phyloP scores from a whole-genome alignment of 768 basidiomycete genomes.

The Psilocybe azurescens region DNA sequence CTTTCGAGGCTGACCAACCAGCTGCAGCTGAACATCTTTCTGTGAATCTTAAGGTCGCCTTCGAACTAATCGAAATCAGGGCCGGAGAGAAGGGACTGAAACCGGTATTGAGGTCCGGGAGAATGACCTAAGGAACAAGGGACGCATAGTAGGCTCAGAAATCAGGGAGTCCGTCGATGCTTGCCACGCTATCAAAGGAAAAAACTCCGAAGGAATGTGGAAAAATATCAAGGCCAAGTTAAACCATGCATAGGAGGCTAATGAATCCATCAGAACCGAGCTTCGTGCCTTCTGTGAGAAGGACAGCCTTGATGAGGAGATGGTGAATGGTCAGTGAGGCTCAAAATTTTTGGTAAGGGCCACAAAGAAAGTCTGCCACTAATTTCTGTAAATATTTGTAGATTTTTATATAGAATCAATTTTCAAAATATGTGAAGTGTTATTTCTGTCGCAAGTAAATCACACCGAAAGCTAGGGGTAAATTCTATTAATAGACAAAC shows the following conservation, averaged over 20 bases:
- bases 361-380: no score
- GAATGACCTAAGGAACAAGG: slow-evolving; percentile 10
- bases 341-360: no score
- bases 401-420: no score
- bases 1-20: slow-evolving; percentile 18
- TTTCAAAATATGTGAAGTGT: no score
- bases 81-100: slow-evolving; percentile 14
- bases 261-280: slow-evolving; percentile 5
- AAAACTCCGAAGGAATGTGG: slow-evolving; percentile 2
- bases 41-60: slow-evolving; percentile 7
- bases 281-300: slow-evolving; percentile 9
- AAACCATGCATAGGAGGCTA: slow-evolving; percentile 10
- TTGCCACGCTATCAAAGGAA: slow-evolving; percentile 1
- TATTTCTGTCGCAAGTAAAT: no score
- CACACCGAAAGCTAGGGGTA: no score
- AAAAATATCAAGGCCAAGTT: not conserved
- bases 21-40: slow-evolving; percentile 6
- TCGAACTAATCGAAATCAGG: slow-evolving; percentile 20
- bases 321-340: no score
- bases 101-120: slow-evolving; percentile 13
- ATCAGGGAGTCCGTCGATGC: slow-evolving; percentile 13
- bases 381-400: no score
- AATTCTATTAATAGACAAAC: no score
- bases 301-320: not conserved
- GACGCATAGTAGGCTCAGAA: slow-evolving; percentile 11